phyloP scores from a whole-genome alignment of 768 basidiomycete species.

The Cystofilobasidium ferigula region DNA sequence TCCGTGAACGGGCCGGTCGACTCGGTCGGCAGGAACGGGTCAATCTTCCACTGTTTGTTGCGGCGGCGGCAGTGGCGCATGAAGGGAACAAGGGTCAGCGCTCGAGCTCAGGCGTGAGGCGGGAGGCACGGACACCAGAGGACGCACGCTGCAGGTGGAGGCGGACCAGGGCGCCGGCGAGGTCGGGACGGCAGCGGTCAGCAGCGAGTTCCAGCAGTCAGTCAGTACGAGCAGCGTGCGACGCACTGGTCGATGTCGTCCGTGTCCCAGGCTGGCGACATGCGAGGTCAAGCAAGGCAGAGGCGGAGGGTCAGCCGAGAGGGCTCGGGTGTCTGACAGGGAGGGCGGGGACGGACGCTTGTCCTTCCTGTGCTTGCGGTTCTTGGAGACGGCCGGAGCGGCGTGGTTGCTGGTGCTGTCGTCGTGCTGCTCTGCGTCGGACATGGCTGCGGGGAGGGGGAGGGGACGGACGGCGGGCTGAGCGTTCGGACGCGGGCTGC shows the following conservation, averaged over 20 bases:
- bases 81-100: background rate
- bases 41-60: conserved; percentile 66
- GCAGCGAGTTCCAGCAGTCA: background rate
- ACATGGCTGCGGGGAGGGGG: background rate
- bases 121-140: background rate
- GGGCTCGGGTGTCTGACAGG: background rate
- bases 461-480: too few species aligned
- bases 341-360: conserved; percentile 57
- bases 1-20: conserved; percentile 76
- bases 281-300: background rate
- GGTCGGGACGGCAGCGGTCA: background rate
- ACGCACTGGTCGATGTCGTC: conserved; percentile 97
- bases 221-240: background rate
- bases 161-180: background rate
- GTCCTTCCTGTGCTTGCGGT: conserved; percentile 82
- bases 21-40: conserved; percentile 59
- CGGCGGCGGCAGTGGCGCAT: background rate
- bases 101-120: background rate
- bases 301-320: background rate
- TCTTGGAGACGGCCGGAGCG: conserved; percentile 62
- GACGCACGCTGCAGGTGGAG: conserved; percentile 13
- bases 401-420: background rate
- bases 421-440: background rate
- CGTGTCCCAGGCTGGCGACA: conserved; percentile 97
- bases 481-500: too few species aligned